phyloP scores from a whole-genome alignment of 192 early-diverging fungal species.

The Cetraspora pellucida region DNA sequence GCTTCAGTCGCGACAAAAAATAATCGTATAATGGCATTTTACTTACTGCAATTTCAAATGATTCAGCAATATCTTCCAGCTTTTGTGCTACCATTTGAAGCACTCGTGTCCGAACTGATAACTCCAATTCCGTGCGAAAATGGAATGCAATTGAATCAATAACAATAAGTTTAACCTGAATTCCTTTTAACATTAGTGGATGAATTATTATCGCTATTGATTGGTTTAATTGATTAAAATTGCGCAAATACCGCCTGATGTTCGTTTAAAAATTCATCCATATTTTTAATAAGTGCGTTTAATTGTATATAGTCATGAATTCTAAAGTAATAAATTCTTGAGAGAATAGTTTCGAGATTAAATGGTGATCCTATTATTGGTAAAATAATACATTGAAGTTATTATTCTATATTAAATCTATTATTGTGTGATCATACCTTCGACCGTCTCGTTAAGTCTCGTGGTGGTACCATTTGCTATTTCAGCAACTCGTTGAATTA shows the following conservation, averaged over 20 bases:
- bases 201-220: background rate
- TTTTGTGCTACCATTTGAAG: slow-evolving; percentile 27
- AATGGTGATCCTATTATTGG: background rate
- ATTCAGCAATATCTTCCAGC: slow-evolving; percentile 15
- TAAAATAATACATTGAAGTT: background rate
- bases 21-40: background rate
- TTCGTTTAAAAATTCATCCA: slow-evolving; percentile 31
- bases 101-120: slow-evolving; percentile 23
- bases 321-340: slow-evolving; percentile 24
- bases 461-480: slow-evolving; percentile 4
- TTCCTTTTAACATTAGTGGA: background rate
- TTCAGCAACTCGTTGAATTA: slow-evolving; percentile 21
- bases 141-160: slow-evolving; percentile 34
- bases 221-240: background rate
- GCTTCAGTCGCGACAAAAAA: too few species aligned
- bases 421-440: background rate
- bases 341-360: slow-evolving; percentile 18
- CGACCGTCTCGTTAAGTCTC: background rate
- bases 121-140: slow-evolving; percentile 16
- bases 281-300: slow-evolving; percentile 17
- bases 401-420: background rate
- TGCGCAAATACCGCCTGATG: background rate
- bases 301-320: slow-evolving; percentile 23
- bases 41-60: slow-evolving; percentile 26
- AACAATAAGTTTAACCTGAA: slow-evolving; percentile 30